Evolutionary conservation across 2,329 filamentous ascomycete genomes (phyloP), one percentile per base, ranked within the genome.

Genomic region (Talaromyces sp.): DNA sequence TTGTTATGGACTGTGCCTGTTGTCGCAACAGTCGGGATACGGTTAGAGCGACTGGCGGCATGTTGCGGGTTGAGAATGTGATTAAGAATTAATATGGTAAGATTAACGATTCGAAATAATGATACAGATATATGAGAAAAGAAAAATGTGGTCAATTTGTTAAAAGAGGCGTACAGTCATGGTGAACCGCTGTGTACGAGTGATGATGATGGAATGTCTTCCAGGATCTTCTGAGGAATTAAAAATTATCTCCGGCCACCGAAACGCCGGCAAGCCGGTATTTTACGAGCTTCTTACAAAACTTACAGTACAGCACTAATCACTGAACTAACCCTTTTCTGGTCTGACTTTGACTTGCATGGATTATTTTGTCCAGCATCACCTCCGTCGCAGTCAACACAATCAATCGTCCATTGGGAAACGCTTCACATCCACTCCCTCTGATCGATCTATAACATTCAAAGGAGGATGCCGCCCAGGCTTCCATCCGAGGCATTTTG

Each of bases 401-500:
- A 47, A 37, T 37, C 5, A 16, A 39, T 24, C 52, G 50, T 8
- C 31, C 31, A 14, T 56, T 56, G n/a, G 3, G 10, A 16, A 31
- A 31, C 27, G 27, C 16, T 6, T 9, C 22, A 37, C n/a, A 56
- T 19, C n/a, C 33, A 14, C 24, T 24, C 2, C 33, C 24, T 50
- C n/a, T 31, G 33, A 13, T 43, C 9, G 6, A 41, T 75, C 31
- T 62, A n/a, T 14, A 52, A 11, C 10, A 22, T 14, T 22, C 14
- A 43, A 33, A 50, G 13, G 16, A 61, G 22, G 45, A 66, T 66
- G 65, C 61, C 65, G 31, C 58, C 65, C n/a, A 58, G 60, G 65
- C 65, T 64, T 3, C 65, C 65, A 14, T 52, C 49, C 6, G 71
- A 72, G 69, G 72, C 76, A 31, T 60, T 71, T 14, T 74, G 73